Evolutionary conservation across 2,329 filamentous ascomycete species (phyloP), one percentile per base, ranked within the genome.

Genomic region (Fusarium sp.): DNA sequence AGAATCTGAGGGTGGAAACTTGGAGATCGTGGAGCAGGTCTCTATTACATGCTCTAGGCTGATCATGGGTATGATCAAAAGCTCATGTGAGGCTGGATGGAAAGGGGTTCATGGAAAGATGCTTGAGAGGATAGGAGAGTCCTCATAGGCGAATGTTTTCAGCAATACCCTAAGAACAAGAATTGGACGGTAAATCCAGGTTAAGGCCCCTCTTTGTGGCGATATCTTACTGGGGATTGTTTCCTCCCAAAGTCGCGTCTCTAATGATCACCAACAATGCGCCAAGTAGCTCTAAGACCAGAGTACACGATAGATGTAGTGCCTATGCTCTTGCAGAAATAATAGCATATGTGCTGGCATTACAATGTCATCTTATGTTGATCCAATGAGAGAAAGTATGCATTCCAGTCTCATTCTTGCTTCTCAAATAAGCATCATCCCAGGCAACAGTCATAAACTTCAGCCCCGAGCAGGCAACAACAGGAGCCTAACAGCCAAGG

Each of bases 11-110:
- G 81, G 77, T 12, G 80, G 77, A 6, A 77, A 68, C 18, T 72
- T 84, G 36, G 85, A 86, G 75, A 70, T 90, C 56, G 82, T 86
- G 9, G 87, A 90, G 79, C 84, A 86, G 20, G 81, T 87, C 26
- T 76, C 81, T n/a, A 87, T 90, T 68, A 83, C 78, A 48, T 88
- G 87, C 77, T 88, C 87, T 24, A 83, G 83, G 62, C 74, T 89
- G 30, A 75, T 90, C 60, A 70, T 88, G 11, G 81, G 84, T 5
- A 80, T 87, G 28, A 84, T 89, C 32, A 88, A 85, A 79, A 79
- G 80, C 39, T 84, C 88, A 58, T 88, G 87, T 58, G 88, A 89
- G 73, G 78, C 75, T 28, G 86, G 85, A 13, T 89, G 87, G 86
- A 78, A 78, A 64, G 81, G 80, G 30, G 87, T 89, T 28, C 88